These are phyloP conservation scores for Saccharomyces hybrid DNA, from an alignment of 1,139 yeast genomes.

Conservation along the genomic window DNA sequence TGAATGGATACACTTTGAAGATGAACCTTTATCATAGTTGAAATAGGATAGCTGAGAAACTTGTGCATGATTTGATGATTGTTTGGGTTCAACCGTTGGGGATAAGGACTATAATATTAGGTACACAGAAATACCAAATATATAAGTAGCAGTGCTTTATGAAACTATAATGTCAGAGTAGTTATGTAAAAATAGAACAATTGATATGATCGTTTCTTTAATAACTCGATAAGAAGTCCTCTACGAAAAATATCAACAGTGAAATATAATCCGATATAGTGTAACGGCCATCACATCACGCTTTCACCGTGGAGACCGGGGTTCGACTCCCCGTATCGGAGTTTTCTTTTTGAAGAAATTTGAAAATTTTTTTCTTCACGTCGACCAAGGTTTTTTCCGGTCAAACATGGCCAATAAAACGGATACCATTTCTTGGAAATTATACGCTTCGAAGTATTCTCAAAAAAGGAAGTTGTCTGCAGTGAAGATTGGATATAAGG, in stretches of 20 bases:
- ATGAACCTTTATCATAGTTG: no score
- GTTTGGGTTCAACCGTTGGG: no score
- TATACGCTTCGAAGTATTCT: neutral
- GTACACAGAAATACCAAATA: no score
- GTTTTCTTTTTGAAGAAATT: slow-evolving; percentile 9
- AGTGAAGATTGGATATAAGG: neutral
- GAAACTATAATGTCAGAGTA: no score
- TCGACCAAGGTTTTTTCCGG: slow-evolving; percentile 1
- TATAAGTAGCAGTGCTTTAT: no score
- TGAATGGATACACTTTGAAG: no score
- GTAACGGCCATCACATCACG: slow-evolving; percentile 35
- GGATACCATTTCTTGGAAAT: neutral
- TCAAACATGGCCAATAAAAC: neutral
- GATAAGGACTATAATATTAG: no score
- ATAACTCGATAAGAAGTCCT: no score
- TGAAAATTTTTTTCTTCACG: slow-evolving; percentile 3
- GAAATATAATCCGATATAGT: slow-evolving; percentile 27
- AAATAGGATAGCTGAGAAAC: no score
- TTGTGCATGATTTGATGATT: no score
- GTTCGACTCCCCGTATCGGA: slow-evolving; percentile 36
- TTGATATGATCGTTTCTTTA: neutral
- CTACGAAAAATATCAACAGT: no score
- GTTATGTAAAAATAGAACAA: neutral
- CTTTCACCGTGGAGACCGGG: slow-evolving; percentile 36
- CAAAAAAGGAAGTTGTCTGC: neutral